Evolutionary conservation across 2,329 filamentous ascomycete genomes (phyloP).

Genomic region (Fusarium secorum): DNA sequence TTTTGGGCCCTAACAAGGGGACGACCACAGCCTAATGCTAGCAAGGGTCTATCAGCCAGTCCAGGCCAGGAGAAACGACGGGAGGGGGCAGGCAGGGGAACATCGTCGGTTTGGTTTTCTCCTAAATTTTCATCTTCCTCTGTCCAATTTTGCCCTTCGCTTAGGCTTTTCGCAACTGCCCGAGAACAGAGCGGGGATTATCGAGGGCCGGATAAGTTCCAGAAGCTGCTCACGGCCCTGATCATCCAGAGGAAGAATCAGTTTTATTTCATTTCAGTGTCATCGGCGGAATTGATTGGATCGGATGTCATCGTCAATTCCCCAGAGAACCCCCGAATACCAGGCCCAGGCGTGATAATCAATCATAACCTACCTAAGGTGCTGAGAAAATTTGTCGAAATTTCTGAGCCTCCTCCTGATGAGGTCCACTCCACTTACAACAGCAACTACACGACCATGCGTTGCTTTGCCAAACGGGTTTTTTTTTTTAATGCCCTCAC

Average conservation of each 20-base stretch:
- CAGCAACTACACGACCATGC: conserved; percentile 1
- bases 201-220: conserved; percentile 25
- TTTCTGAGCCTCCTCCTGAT: conserved; percentile 25
- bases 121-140: conserved; percentile 6
- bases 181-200: conserved; percentile 26
- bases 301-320: conserved; percentile 7
- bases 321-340: conserved; percentile 1
- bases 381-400: neutral
- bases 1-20: conserved; percentile 26
- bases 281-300: conserved; percentile 4
- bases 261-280: neutral
- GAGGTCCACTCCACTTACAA: conserved; percentile 10
- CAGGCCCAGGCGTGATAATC: neutral
- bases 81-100: conserved; percentile 14
- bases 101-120: conserved; percentile 20
- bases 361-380: neutral
- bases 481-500: neutral
- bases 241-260: neutral
- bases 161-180: conserved; percentile 7
- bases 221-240: conserved; percentile 28
- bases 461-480: conserved; percentile 19
- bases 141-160: conserved; percentile 3
- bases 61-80: neutral
- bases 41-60: conserved; percentile 13
- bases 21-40: neutral